Evolutionary conservation across 768 basidiomycete genomes (phyloP), one percentile per base, ranked within the genome.

Genomic region (Hydnomerulius pinastri): DNA sequence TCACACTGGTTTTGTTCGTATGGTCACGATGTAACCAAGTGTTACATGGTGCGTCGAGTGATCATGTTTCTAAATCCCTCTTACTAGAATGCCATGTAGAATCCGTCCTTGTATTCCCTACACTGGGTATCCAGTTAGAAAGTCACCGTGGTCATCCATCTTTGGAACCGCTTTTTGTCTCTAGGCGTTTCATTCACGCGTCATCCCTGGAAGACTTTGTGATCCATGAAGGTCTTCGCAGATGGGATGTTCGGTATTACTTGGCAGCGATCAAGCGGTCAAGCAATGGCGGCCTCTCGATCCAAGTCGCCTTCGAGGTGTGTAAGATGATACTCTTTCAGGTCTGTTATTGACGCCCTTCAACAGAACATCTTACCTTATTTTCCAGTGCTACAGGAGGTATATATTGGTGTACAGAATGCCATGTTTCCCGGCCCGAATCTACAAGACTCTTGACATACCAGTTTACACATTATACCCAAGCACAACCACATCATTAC

Each of bases 231-330:
- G 89, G 83, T 2, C 64, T 91, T 13, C 74, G 68, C 10, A 67
- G 86, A 40, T 92, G 89, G 89, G 74, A 87, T 64, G 76, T 90
- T 18, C 76, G 81, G 13, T 88, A 81, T 60, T 90, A 87, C 60
- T 69, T 90, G 8, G 83, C 77, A 12, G 76, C 74, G 21, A 57
- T 84, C 18, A 70, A 72, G 25, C 59, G 64, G 28, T 62, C 70
- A 25, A 55, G 54, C 15, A 33, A 45, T 7, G 68, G 64, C 13
- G 51, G 58, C 0, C 61, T 71, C 55, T 55, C 59, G 11, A 53
- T 87, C 5, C 71, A 79, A 6, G 80, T 90, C 32, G 80, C 79
- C 4, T 91, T 76, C 57, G 74, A 83, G 72, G 90, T 89, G 48
- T 45, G 71, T 64, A 21, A 49, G 43, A 17, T 39, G 9, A 32